Evolutionary conservation across 768 basidiomycete genomes (phyloP), one percentile per base, ranked within the genome.

Genomic region (Leccinum disarticulatum): DNA sequence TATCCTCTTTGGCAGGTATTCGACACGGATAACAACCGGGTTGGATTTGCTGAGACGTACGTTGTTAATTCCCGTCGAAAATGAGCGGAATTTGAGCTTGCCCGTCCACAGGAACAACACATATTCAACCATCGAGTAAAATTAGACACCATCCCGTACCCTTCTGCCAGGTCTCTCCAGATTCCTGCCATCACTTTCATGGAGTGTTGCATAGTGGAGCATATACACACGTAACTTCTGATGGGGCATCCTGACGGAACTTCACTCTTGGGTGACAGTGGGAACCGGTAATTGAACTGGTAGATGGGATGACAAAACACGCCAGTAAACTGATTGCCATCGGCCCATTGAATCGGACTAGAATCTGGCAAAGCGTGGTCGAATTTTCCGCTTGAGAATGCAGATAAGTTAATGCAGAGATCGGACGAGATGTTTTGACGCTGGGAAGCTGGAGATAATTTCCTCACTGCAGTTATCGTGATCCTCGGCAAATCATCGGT

Each of bases 171-270:
- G 10, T 10, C 17, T 38, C 36, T 36, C 36, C 14, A 15, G 15
- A 36, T 41, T n/a, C 41, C 41, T 43, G 41, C 7, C 17, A 25
- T 27, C 19, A 48, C 11, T 43, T n/a, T 65, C 47, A 66, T 73
- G 11, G 41, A 19, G 41, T 10, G n/a, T 19, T 43, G 41, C n/a
- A 11, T 43, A 43, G n/a, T 5, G 4, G 10, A 19, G n/a, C 9
- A 8, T 19, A 11, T 19, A 19, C n/a, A 43, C 3, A 43, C n/a
- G 41, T 43, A 43, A 43, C n/a, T 43, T 19, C 17, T 19, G 41
- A 41, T n/a, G 41, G 41, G n/a, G 17, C 1, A 41, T 41, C 17
- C 17, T 38, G 38, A 38, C 38, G 9, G 17, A 3, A 38, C 0
- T 38, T n/a, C 3, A n/a, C n/a, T n/a, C 17, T 17, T 38, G 35